These are phyloP conservation scores for Malania oleifera DNA, from an alignment of 164 flowering plant genomes.

Conservation along the genomic window DNA sequence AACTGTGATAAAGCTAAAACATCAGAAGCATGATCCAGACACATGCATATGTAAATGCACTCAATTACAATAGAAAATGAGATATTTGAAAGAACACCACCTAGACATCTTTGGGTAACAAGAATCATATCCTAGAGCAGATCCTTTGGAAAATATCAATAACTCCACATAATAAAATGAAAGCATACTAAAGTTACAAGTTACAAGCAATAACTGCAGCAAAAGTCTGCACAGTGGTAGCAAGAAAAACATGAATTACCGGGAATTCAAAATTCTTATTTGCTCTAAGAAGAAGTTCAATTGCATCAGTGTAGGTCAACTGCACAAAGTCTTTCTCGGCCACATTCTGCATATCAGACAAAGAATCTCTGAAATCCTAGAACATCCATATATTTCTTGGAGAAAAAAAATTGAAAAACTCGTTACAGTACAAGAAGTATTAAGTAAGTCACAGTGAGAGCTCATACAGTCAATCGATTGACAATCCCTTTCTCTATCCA, in stretches of 20 bases:
- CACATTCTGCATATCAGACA: conserved; percentile 51
- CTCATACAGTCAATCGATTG: conserved; percentile 73
- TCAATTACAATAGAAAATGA: no score
- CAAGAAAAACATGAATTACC: conserved; percentile 26
- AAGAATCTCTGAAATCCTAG: neutral
- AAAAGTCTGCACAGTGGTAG: neutral
- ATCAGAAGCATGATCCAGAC: neutral
- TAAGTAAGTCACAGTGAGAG: conserved; percentile 13
- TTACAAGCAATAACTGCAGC: no score
- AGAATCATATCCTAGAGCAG: no score
- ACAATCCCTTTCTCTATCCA: conserved; percentile 98
- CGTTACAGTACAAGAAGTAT: neutral
- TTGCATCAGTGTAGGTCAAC: conserved; percentile 87
- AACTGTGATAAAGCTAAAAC: neutral
- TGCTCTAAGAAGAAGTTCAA: conserved; percentile 70
- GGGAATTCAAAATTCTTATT: conserved; percentile 90
- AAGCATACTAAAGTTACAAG: no score
- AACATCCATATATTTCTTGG: no score
- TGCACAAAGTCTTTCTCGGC: conserved; percentile 83
- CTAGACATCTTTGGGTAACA: no score
- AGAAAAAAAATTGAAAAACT: conserved; percentile 1
- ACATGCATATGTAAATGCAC: no score
- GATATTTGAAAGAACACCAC: no score
- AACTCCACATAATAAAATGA: no score
- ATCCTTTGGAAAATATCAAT: no score